These are phyloP conservation scores for Monilinia aucupariae DNA, from an alignment of 2,329 filamentous ascomycete genomes.

Conservation along the genomic window DNA sequence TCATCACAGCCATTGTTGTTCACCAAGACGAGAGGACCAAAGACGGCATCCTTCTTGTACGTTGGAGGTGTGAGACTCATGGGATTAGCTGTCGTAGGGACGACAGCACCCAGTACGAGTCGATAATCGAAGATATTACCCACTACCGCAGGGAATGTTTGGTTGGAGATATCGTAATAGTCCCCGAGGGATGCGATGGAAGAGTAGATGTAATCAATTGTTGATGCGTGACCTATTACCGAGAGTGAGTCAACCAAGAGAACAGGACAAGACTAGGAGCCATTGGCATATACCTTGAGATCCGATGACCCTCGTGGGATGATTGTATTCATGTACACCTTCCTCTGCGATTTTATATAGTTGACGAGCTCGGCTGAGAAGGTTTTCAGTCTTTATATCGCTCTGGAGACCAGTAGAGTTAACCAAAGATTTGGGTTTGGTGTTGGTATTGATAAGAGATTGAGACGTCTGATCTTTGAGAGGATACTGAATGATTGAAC, in stretches of 20 bases:
- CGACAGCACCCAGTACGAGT: slow-evolving; percentile 49
- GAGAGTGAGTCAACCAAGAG: slow-evolving; percentile 22
- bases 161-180: slow-evolving; percentile 59
- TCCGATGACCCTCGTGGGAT: slow-evolving; percentile 67
- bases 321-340: slow-evolving; percentile 55
- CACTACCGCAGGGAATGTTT: slow-evolving; percentile 57
- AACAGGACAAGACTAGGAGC: background rate
- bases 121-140: slow-evolving; percentile 55
- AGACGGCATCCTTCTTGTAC: slow-evolving; percentile 51
- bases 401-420: slow-evolving; percentile 52
- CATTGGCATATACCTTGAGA: slow-evolving; percentile 46
- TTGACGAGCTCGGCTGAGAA: slow-evolving; percentile 54
- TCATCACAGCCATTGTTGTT: slow-evolving; percentile 57
- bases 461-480: slow-evolving; percentile 23
- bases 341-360: slow-evolving; percentile 59
- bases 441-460: slow-evolving; percentile 24
- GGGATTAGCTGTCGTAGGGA: slow-evolving; percentile 46
- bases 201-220: slow-evolving; percentile 56
- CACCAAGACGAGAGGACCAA: slow-evolving; percentile 55
- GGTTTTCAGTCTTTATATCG: slow-evolving; percentile 49
- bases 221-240: slow-evolving; percentile 54
- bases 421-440: slow-evolving; percentile 34
- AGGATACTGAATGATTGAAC: slow-evolving; percentile 23
- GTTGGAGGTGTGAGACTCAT: slow-evolving; percentile 66
- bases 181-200: slow-evolving; percentile 49